Conservation (phyloP, 2,329 filamentous ascomycete genomes). For the Gaeumannomyces sp. region DNA sequence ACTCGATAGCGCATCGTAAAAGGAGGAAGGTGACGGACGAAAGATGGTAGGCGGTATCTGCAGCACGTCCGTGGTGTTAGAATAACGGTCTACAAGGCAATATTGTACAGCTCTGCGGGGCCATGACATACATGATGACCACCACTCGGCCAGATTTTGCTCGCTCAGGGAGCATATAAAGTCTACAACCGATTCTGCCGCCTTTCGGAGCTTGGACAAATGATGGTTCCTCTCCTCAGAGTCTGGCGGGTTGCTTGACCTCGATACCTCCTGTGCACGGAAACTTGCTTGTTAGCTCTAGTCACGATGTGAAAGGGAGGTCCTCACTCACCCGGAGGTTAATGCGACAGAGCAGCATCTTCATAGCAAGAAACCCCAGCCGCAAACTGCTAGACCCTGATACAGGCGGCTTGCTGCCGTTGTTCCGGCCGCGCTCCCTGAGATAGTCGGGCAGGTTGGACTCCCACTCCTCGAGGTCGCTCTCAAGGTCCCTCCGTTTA, state of each 20-base stretch:
- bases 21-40: slow-evolving; percentile 9
- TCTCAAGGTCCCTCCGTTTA: slow-evolving; percentile 9
- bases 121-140: slow-evolving; percentile 7
- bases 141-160: slow-evolving; percentile 6
- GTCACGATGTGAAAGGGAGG: neutral
- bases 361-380: slow-evolving; percentile 41
- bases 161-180: slow-evolving; percentile 8
- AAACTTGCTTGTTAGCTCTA: slow-evolving; percentile 26
- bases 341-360: slow-evolving; percentile 40
- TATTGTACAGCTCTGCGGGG: neutral
- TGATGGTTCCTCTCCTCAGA: slow-evolving; percentile 7
- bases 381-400: slow-evolving; percentile 43
- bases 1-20: slow-evolving; percentile 31
- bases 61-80: neutral
- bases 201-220: slow-evolving; percentile 5
- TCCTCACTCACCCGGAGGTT: slow-evolving; percentile 32
- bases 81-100: too few relatives aligned
- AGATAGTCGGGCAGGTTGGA: slow-evolving; percentile 6
- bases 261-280: slow-evolving; percentile 3
- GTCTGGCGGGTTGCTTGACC: slow-evolving; percentile 1
- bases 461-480: slow-evolving; percentile 10
- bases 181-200: slow-evolving; percentile 6
- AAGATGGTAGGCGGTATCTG: slow-evolving; percentile 11
- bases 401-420: neutral
- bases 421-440: slow-evolving; percentile 1